Base-by-base conservation (phyloP, 129 eudicot species). In the Dittrichia graveolens region DNA sequence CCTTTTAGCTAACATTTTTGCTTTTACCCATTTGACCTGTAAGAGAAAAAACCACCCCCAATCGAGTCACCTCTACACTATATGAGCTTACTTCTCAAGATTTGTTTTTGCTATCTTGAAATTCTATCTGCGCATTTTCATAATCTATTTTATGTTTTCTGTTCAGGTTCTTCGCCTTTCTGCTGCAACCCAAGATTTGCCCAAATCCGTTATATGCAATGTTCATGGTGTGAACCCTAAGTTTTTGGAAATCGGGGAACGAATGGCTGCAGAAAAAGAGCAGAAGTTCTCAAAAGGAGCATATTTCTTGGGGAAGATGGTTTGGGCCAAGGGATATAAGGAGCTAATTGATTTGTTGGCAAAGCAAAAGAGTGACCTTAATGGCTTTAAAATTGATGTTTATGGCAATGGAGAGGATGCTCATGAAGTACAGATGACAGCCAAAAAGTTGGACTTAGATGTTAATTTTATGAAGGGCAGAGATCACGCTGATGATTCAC, bases 351-450 rank as follows among this genome's bases (percentile, higher is more conserved):
- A 90, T 79, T 78, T 94, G 75, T 79, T 94, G 65, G 79, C 96
- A 1, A 94, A 94, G 80, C 96, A 88, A 58, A 88, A 90, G 44
- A 80, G 68, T 35, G 88, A 94, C 37, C 93, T 94, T 31, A 86
- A 86, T 60, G 94, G 91, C n/a, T 91, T 94, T 71, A 90, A 94
- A 38, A 40, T 94, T 71, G 99, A 94, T 78, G 97, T 94, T 14
- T 94, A 78, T 65, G 99, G 99, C 5, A 90, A 88, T 48, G 99
- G 99, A 24, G 99, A 94, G 78, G 99, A 94, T 79, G 96, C 99
- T 79, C 76, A 94, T 67, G 99, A 94, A 67, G 99, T 94, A 63
- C 97, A 88, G 75, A 94, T 75, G 61, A 76, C 85, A 3, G 99
- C 97, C 8, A 81, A 77, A 73, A 80, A 68, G 37, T 79, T 94